These are phyloP conservation scores for Pythium insidiosum DNA, from an alignment of 352 stramenopile genomes.

Conservation along the genomic window DNA sequence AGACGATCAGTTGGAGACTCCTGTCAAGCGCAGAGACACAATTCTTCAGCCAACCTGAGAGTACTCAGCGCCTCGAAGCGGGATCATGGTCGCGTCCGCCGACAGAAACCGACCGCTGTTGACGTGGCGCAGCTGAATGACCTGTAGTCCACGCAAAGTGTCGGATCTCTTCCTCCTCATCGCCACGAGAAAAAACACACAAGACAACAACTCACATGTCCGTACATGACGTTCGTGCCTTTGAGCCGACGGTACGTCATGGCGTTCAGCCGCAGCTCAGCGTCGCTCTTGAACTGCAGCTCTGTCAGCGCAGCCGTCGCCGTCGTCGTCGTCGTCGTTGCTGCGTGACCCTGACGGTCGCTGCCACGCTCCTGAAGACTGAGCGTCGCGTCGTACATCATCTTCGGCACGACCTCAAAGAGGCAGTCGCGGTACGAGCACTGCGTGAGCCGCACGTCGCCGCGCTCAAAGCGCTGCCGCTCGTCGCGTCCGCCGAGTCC, in stretches of 20 bases:
- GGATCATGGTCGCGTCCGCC: constrained; percentile 31
- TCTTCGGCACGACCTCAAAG: constrained; percentile 68
- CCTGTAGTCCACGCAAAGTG: constrained; percentile 15
- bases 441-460: constrained; percentile 26
- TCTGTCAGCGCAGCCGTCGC: constrained; percentile 18
- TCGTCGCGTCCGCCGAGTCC: constrained; percentile 38
- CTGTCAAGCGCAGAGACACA: too few species aligned
- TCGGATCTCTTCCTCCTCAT: too few species aligned
- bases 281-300: constrained; percentile 62
- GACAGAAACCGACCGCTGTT: constrained; percentile 55
- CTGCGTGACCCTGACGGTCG: background rate
- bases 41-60: constrained; percentile 32
- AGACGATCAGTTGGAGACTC: too few species aligned
- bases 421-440: constrained; percentile 60
- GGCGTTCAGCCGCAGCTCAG: constrained; percentile 52
- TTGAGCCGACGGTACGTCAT: constrained; percentile 66
- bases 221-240: constrained; percentile 53
- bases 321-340: constrained; percentile 1
- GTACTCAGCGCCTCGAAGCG: constrained; percentile 44
- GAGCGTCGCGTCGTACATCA: constrained; percentile 62
- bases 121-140: constrained; percentile 48
- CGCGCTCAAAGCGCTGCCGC: constrained; percentile 23
- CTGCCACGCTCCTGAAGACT: constrained; percentile 18
- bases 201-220: constrained; percentile 25
- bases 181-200: background rate